A percentile compares a stretch with the other conserved stretches of the same genome.
phyloP scores from a whole-genome alignment of 1,139 yeast species.

The Sugiyamaella xylanicola region DNA sequence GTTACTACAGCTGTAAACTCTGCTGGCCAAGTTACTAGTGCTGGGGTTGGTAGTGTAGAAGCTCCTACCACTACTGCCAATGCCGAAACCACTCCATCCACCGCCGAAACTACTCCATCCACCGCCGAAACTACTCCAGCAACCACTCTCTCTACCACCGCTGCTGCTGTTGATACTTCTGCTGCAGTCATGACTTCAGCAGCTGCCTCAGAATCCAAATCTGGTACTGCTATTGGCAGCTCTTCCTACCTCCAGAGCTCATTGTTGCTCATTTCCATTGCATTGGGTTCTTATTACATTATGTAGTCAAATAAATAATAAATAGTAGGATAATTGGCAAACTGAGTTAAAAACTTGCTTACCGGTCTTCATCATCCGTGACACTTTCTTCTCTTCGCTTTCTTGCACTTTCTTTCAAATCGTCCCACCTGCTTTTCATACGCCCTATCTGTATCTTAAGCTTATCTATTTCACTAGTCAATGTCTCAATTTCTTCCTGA shows the following conservation, averaged over 20 bases:
- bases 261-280: background rate
- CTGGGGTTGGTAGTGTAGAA: background rate
- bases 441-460: slow-evolving; percentile 42
- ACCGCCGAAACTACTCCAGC: background rate
- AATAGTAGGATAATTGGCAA: background rate
- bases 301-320: background rate
- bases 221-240: background rate
- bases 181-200: background rate
- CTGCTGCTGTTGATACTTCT: background rate
- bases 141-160: background rate
- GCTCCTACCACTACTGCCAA: background rate
- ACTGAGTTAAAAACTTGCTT: background rate
- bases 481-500: slow-evolving; percentile 39
- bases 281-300: background rate
- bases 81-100: background rate
- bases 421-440: slow-evolving; percentile 45
- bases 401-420: slow-evolving; percentile 43
- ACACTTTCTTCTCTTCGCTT: slow-evolving; percentile 34
- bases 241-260: background rate
- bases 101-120: background rate
- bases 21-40: background rate
- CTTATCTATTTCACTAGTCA: slow-evolving; percentile 43
- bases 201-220: background rate
- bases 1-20: background rate
- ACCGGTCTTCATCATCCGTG: slow-evolving; percentile 11